A percentile compares a stretch with the other conserved stretches of the same genome.
These are phyloP conservation scores for Annona squamosa DNA, from an alignment of 164 flowering plant species.

Conservation along the genomic window DNA sequence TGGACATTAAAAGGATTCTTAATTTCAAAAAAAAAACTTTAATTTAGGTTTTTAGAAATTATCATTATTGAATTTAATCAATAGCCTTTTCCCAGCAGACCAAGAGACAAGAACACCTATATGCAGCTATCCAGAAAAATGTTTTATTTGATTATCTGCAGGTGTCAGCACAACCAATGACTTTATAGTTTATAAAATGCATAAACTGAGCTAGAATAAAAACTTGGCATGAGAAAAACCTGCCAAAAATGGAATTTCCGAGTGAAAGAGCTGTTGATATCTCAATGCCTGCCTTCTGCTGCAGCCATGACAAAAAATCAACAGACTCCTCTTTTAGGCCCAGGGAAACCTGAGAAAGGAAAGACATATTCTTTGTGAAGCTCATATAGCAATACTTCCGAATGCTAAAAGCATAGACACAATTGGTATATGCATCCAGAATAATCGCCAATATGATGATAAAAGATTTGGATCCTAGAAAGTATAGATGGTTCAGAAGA, in stretches of 20 bases:
- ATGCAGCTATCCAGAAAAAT: background rate
- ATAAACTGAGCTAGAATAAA: background rate
- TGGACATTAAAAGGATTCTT: too few relatives aligned
- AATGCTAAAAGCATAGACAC: background rate
- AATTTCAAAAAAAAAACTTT: too few relatives aligned
- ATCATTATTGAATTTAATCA: background rate
- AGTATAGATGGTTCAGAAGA: too few relatives aligned
- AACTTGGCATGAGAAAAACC: conserved; percentile 23
- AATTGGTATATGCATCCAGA: background rate
- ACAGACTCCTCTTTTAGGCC: conserved; percentile 29
- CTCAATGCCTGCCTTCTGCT: conserved; percentile 46
- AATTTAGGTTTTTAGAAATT: too few relatives aligned
- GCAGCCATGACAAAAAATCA: conserved; percentile 72
- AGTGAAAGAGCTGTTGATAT: conserved; percentile 57
- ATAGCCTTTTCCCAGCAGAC: background rate
- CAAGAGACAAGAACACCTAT: background rate
- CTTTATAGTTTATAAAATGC: background rate
- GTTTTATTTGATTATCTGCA: background rate
- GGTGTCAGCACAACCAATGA: background rate
- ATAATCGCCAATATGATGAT: background rate
- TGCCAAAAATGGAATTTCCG: conserved; percentile 61
- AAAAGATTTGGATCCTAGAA: background rate
- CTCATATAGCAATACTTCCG: background rate
- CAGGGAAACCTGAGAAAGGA: conserved; percentile 14
- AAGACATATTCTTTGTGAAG: background rate